These are phyloP conservation scores for Boletus subparvulus DNA, from an alignment of 768 basidiomycete genomes.

Conservation along the genomic window DNA sequence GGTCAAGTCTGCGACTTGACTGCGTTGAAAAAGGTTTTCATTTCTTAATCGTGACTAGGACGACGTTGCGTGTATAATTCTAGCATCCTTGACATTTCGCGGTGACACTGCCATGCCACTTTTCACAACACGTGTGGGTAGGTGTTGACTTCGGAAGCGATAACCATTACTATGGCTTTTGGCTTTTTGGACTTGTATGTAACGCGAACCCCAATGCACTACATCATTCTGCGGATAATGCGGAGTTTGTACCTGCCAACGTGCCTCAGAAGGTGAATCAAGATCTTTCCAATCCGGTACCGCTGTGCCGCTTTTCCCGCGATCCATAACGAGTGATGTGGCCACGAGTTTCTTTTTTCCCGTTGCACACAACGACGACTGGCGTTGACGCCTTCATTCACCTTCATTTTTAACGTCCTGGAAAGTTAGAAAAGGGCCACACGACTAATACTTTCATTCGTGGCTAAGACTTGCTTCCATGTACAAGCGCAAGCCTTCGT, in stretches of 20 bases:
- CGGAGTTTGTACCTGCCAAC: constrained; percentile 21
- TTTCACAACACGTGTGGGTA: constrained; percentile 15
- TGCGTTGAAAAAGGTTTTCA: constrained; percentile 83
- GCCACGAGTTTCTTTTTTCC: background rate
- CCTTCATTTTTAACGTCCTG: constrained; percentile 5
- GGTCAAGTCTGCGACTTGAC: constrained; percentile 60
- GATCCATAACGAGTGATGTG: background rate
- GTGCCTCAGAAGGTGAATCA: constrained; percentile 26
- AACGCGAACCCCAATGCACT: constrained; percentile 13
- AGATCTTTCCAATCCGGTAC: constrained; percentile 17
- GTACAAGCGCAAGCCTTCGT: constrained; percentile 13
- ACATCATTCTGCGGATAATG: constrained; percentile 7
- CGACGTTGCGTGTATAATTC: background rate
- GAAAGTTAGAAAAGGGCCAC: background rate
- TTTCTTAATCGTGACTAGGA: constrained; percentile 54
- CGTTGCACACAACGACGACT: background rate
- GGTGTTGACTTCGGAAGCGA: constrained; percentile 25
- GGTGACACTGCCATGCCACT: background rate
- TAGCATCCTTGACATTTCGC: background rate
- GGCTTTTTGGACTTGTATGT: constrained; percentile 15
- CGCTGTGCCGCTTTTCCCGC: constrained; percentile 20
- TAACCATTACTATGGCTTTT: constrained; percentile 10
- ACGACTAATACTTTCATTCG: background rate
- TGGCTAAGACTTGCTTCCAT: constrained; percentile 8
- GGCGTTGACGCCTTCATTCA: background rate